Evolutionary conservation across 2,329 filamentous ascomycete species (phyloP), one percentile per base, ranked within the genome.

Genomic region (Mycosphaerelloides madeirae): DNA sequence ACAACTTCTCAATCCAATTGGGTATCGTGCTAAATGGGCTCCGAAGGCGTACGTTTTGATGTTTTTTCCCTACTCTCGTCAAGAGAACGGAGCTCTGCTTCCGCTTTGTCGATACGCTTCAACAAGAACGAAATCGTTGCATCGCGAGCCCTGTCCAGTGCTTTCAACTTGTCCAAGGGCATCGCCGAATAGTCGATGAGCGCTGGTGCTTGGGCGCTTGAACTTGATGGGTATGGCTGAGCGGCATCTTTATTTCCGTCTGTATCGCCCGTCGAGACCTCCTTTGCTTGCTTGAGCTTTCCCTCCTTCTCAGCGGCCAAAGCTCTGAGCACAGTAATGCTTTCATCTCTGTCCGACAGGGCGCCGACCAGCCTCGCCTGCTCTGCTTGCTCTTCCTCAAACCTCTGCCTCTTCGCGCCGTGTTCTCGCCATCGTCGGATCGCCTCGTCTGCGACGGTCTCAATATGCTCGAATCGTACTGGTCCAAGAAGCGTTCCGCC

Each of bases 391-490:
- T 63, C 65, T 29, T 63, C 57, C 48, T 63, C 64, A n/a, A 61
- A 52, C 46, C 60, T 65, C 38, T 42, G 46, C 25, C 57, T 56
- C 22, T 65, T 63, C 14, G 43, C 55, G 31, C 55, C 55, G 25
- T 49, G 38, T 43, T 65, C 64, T 54, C 56, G 54, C 57, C 66
- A 76, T 34, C 62, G 67, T 53, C 59, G 55, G 14, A 78, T 68
- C 2, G 74, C 74, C 43, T 72, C 70, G 44, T 67, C 65, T 2
- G 74, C 75, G 25, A 62, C 67, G 18, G 60, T 68, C 53, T 77
- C 73, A 20, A 79, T 75, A 47, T 77, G 74, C 38, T 66, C 68
- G 49, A 78, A 79, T 13, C 76, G 58, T 13, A 74, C 68, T 1
- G 74, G 75, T 0, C 76, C 76, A 8, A 79, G 65, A 43, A 48